phyloP scores from a whole-genome alignment of 495 filamentous ascomycete genomes.

The Talaromyces nanjingensis region DNA sequence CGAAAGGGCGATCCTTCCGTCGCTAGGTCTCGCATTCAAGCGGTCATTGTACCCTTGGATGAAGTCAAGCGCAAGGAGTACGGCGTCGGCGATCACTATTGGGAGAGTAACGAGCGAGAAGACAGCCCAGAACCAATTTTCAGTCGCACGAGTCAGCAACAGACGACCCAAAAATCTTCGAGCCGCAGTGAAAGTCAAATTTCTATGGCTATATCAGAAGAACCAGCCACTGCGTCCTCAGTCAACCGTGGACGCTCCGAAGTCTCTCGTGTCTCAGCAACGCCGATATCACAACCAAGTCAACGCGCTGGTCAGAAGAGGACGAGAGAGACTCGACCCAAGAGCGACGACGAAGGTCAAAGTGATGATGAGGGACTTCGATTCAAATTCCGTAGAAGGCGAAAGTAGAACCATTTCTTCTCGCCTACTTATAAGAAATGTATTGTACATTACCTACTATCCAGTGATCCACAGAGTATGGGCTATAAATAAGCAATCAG shows the following conservation, averaged over 20 bases:
- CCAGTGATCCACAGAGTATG: no score
- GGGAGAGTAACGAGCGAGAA: constrained; percentile 39
- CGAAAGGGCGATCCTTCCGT: constrained; percentile 45
- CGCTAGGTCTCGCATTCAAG: constrained; percentile 40
- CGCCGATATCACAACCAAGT: constrained; percentile 7
- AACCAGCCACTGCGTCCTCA: constrained; percentile 10
- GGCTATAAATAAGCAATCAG: background rate
- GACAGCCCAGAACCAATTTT: constrained; percentile 16
- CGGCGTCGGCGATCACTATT: constrained; percentile 81
- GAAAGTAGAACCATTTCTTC: constrained; percentile 5
- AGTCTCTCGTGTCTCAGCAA: constrained; percentile 5
- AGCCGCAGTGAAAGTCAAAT: constrained; percentile 19
- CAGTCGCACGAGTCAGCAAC: constrained; percentile 15
- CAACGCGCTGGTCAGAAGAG: constrained; percentile 32
- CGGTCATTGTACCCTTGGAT: constrained; percentile 70
- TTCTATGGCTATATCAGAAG: constrained; percentile 6
- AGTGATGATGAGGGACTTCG: constrained; percentile 44
- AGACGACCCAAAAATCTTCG: constrained; percentile 9
- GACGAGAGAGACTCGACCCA: constrained; percentile 20
- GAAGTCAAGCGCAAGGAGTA: constrained; percentile 73
- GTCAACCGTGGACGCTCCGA: constrained; percentile 9
- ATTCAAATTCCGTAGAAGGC: constrained; percentile 52
- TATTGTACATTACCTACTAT: no score
- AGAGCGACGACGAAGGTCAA: constrained; percentile 19
- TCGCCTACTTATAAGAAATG: no score